Conservation (phyloP, 371 early-diverging fungal genomes). For the Mucor circinelloides region DNA sequence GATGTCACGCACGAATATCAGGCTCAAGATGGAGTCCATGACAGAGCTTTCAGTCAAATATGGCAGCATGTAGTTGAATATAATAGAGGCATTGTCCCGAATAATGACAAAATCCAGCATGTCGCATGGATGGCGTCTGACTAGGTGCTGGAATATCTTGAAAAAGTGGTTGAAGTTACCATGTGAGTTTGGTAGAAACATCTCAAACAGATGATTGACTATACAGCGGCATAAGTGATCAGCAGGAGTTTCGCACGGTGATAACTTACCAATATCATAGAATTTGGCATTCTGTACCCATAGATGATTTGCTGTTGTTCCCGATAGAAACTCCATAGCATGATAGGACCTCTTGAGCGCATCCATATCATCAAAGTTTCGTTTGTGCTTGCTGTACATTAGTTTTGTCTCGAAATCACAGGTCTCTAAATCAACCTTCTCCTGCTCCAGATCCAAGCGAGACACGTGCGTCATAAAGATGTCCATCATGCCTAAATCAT, state of each 20-base stretch:
- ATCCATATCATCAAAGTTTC: slow-evolving; percentile 35
- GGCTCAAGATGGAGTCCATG: slow-evolving; percentile 29
- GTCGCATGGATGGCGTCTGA: slow-evolving; percentile 40
- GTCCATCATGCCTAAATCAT: slow-evolving; percentile 47
- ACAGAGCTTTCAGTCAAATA: slow-evolving; percentile 32
- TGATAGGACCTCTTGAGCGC: slow-evolving; percentile 49
- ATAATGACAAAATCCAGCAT: slow-evolving; percentile 40
- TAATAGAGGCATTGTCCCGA: slow-evolving; percentile 23
- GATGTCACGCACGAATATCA: slow-evolving; percentile 41
- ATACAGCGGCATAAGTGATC: not conserved
- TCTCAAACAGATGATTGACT: slow-evolving; percentile 33
- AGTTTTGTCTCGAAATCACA: slow-evolving; percentile 24
- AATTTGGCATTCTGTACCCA: slow-evolving; percentile 43
- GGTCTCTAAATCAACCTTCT: not conserved
- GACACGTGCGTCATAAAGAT: slow-evolving; percentile 48
- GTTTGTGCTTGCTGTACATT: slow-evolving; percentile 16
- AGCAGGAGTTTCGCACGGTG: too few species aligned
- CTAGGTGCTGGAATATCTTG: slow-evolving; percentile 45
- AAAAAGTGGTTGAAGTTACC: slow-evolving; percentile 50
- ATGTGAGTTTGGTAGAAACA: slow-evolving; percentile 38
- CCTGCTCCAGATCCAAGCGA: slow-evolving; percentile 18
- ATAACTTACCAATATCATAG: slow-evolving; percentile 39
- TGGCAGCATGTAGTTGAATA: slow-evolving; percentile 44
- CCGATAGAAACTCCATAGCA: slow-evolving; percentile 53
- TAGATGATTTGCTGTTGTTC: slow-evolving; percentile 43